Evolutionary conservation across 768 basidiomycete genomes (phyloP), one percentile per base, ranked within the genome.

Genomic region (Russula virescens): DNA sequence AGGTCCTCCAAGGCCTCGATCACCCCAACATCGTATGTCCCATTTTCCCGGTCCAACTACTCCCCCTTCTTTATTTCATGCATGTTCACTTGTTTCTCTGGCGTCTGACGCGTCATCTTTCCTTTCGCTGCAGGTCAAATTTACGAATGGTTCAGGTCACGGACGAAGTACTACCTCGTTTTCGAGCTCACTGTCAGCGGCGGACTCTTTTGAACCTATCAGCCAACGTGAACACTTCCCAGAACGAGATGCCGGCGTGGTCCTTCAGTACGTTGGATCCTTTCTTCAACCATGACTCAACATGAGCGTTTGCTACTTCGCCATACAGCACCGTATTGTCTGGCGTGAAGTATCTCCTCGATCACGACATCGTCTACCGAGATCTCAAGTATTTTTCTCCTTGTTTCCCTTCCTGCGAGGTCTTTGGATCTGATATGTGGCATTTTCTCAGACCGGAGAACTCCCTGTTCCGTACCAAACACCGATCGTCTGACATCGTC

Each of bases 121-220:
- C 16, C 31, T 31, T n/a, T 48, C 31, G 31, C 25, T 31, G 25
- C 19, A 94, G 91, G 92, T 97, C 60, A 95, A 95, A 71, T 94
- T 97, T 70, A n/a, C 94, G 88, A 73, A 73, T 93, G 89, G 86
- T 98, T 98, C 72, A 97, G 98, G 71, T 92, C 90, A 10, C 80
- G 94, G 66, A 82, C 87, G n/a, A n/a, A n/a, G n/a, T n/a, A n/a
- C n/a, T n/a, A n/a, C n/a, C n/a, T n/a, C n/a, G n/a, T n/a, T n/a
- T n/a, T n/a, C n/a, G n/a, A 98, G 73, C 87, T 98, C 10, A 95
- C 94, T 0, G 81, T 85, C 0, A 95, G 97, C 7, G n/a, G 97
- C 97, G 34, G 97, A 98, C 71, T 81, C 98, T 2, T 99, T 98
- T 71, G 89, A 94, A 54, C 81, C 92, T 49, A 91, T 98, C 65